These are phyloP conservation scores for Rubus parviflorus DNA, from an alignment of 306 rosid species.

Conservation along the genomic window DNA sequence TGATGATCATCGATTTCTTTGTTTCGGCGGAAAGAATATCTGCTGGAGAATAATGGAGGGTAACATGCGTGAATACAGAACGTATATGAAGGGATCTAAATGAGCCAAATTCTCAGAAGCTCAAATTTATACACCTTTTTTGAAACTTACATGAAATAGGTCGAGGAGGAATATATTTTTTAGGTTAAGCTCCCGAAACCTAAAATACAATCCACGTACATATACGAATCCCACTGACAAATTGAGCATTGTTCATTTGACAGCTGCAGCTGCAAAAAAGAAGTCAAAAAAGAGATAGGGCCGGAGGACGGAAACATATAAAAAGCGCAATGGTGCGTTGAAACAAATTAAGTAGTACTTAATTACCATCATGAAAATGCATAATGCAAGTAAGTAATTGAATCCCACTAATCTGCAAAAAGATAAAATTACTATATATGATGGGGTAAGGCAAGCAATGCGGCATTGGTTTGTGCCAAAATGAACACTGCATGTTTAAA, in stretches of 20 bases:
- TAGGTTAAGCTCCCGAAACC: not conserved
- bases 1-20: not conserved
- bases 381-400: not conserved
- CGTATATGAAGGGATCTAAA: not conserved
- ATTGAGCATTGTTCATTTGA: not conserved
- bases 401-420: not conserved
- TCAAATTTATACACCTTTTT: not conserved
- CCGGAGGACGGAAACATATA: not conserved
- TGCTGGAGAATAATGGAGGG: not conserved
- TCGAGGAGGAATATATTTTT: not conserved
- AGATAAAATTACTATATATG: not conserved
- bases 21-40: not conserved
- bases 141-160: not conserved
- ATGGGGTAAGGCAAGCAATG: not conserved
- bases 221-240: not conserved
- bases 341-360: not conserved
- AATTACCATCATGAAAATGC: not conserved
- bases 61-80: not conserved
- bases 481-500: not conserved
- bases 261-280: not conserved
- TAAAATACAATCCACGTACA: not conserved
- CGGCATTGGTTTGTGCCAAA: not conserved
- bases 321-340: constrained; percentile 46
- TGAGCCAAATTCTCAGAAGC: not conserved
- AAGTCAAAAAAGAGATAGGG: not conserved